Base-by-base conservation (phyloP, 73 alveolate genomes). In the Paramecium pentaurelia region DNA sequence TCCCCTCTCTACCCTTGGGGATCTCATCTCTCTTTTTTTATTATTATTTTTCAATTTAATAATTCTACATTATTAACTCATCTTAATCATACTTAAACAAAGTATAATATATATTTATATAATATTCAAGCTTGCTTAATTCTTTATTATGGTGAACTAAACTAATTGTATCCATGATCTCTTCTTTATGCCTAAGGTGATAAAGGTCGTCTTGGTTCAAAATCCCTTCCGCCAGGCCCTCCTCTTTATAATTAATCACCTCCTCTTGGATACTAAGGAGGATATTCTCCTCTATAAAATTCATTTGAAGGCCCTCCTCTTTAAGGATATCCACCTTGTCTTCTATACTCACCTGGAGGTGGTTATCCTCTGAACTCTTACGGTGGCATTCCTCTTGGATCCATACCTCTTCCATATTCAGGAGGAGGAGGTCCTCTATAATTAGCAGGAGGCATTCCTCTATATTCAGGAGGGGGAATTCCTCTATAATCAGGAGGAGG, bases 151-250 rank as follows among this genome's bases (percentile, higher is more conserved):
- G 84, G 84, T 6, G 84, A 64, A 64, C 84, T 64, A 64, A 64
- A 64, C 51, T 64, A 3, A 32, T 64, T 3, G 11, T 64, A 64
- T 28, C 84, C 84, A 10, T 64, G 47, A 32, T 64, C 84, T 12
- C 84, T 28, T 64, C 84, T 28, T 64, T 64, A 7, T 4, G 84
- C 84, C 8, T 64, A 64, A 32, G 84, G 84, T 4, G 84, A 64
- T 64, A 64, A 32, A 32, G 84, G 84, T 34, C 84, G 42, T 64
- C 84, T 28, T 30, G 84, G 84, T 34, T 64, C 84, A 64, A 64
- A 64, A 12, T 64, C 84, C 84, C 84, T 64, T 64, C 84, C 84
- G 6, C 84, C 84, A 32, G 84, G 84, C 6, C 84, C 84, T 8
- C 84, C 84, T 32, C 84, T 30, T 8, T 64, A 64, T 12, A 64